A percentile compares a stretch with the other conserved stretches of the same genome.
Conservation (phyloP, 148 eudicot species). For the Camellia granthamiana region DNA sequence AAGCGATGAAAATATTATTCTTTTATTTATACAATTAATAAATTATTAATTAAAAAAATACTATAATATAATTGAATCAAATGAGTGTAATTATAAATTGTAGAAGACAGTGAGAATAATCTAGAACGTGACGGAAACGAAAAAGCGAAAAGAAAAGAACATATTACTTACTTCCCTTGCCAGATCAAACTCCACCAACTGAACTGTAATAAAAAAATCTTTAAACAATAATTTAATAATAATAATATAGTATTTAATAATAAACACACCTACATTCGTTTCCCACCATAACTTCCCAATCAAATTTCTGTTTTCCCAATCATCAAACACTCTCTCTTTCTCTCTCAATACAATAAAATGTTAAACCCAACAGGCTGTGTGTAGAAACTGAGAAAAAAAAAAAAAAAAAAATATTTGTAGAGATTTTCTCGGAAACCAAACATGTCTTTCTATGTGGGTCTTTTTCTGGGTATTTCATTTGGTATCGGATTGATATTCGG, state of each 20-base stretch:
- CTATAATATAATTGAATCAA: no score
- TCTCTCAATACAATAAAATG: no score
- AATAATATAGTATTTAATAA: not conserved
- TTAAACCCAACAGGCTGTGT: no score
- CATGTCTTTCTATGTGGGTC: slow-evolving; percentile 60
- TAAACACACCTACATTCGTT: not conserved
- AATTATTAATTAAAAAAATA: no score
- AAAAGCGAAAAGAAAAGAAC: not conserved
- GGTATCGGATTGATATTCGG: slow-evolving; percentile 53
- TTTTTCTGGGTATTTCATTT: slow-evolving; percentile 49
- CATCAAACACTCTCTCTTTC: not conserved
- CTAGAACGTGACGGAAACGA: no score
- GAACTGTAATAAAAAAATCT: not conserved
- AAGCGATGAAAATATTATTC: no score
- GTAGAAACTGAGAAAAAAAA: no score
- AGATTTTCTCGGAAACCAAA: not conserved
- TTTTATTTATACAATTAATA: no score
- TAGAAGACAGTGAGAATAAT: no score
- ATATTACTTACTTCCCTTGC: not conserved
- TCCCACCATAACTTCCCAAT: slow-evolving; percentile 14
- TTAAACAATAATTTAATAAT: not conserved
- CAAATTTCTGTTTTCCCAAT: not conserved
- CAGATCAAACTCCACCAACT: not conserved
- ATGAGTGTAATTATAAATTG: no score
- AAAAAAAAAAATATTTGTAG: no score